These are phyloP conservation scores for Leccinellum rugosiceps DNA, from an alignment of 768 basidiomycete species.

Conservation along the genomic window DNA sequence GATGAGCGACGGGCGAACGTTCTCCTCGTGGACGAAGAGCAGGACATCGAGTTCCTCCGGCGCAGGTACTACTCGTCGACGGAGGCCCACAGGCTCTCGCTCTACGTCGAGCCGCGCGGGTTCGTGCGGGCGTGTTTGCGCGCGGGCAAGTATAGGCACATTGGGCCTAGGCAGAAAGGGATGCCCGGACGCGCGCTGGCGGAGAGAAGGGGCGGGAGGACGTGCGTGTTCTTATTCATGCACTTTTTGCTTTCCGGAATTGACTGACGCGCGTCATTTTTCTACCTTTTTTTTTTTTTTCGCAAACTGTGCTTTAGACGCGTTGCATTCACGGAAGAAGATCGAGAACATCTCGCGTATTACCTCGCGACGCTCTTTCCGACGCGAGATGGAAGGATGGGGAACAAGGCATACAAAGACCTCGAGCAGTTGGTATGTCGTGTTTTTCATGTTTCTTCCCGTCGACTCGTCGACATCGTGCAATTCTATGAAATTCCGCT, in stretches of 20 bases:
- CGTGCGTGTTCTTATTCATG: constrained; percentile 3
- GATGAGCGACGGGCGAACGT: constrained; percentile 22
- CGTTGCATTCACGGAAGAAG: constrained; percentile 36
- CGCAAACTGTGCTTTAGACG: constrained; percentile 14
- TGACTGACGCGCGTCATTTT: not conserved
- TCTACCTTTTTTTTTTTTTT: not conserved
- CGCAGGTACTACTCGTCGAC: constrained; percentile 24
- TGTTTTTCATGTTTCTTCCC: not conserved
- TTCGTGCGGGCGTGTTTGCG: constrained; percentile 27
- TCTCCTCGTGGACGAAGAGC: constrained; percentile 30
- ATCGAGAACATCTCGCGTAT: constrained; percentile 41
- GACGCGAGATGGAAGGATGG: constrained; percentile 40
- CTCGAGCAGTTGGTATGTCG: constrained; percentile 48
- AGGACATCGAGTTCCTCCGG: constrained; percentile 24
- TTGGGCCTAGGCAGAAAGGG: not conserved
- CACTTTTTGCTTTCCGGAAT: not conserved
- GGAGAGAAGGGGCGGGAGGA: not conserved
- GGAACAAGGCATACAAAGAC: constrained; percentile 43
- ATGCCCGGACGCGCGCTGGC: constrained; percentile 24
- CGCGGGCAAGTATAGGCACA: constrained; percentile 12
- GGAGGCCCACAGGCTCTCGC: constrained; percentile 9
- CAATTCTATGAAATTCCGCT: not conserved
- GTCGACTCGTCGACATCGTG: not conserved
- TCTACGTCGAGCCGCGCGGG: constrained; percentile 24
- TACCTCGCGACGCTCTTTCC: constrained; percentile 51